Base-by-base conservation (phyloP, 495 filamentous ascomycete species). In the Aspergillus olivimuriae region DNA sequence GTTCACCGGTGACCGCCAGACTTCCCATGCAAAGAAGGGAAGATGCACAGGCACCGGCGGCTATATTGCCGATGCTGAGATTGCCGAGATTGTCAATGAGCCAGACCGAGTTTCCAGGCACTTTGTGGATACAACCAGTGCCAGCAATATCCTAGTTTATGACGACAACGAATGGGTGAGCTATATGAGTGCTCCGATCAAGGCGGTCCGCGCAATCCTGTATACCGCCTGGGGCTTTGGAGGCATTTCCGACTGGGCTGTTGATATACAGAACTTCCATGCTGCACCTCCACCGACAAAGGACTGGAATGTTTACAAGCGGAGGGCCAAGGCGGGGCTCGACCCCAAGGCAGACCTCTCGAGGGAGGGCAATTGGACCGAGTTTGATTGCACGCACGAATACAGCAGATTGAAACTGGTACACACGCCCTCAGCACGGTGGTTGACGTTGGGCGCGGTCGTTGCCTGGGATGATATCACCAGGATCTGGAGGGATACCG, bases 211-310 rank as follows among this genome's bases (percentile, higher is more conserved):
- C 3, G 36, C n/a, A 1, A 11, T 20, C 0, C 26, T 41, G 15
- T 69, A 62, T 39, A 12, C 39, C 35, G 22, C 1, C 4, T 35
- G 46, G 9, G 51, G 56, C 28, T 51, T 69, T 19, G 57, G 44
- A 11, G 66, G 66, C 6, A 56, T 50, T 5, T 54, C 39, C 2
- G 63, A 69, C 36, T 71, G 63, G 67, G 67, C 65, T 35, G 48
- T 47, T 18, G 63, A 68, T 41, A 46, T 70, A 31, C 37, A 58
- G 35, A 12, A 46, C 15, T 54, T 41, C 39, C 43, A 42, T 24
- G 41, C n/a, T n/a, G n/a, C 34, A 12, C 41, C 41, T 20, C 41
- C 41, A 15, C 10, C 5, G 33, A 6, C 14, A 7, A 4, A 6
- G 33, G 33, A 34, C 4, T 34, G 11, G 4, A 14, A 34, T 34